phyloP scores from a whole-genome alignment of 164 flowering plant species.

The Piper longum region DNA sequence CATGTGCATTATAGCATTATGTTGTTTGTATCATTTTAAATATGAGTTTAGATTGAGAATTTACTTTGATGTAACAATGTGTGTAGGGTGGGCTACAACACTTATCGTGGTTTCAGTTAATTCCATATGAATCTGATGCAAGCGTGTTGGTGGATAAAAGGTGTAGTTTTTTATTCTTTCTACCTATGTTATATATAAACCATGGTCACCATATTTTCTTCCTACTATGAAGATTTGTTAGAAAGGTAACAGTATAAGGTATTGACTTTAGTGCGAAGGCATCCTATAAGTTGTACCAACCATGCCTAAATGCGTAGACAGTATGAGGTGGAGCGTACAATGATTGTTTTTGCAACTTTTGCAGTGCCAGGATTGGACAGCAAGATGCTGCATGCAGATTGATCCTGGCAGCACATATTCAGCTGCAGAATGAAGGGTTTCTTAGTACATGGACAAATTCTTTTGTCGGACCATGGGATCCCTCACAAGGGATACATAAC shows the following conservation, averaged over 20 bases:
- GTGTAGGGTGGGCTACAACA: constrained; percentile 80
- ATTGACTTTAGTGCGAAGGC: neutral
- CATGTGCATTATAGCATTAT: too few species aligned
- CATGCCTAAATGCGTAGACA: too few species aligned
- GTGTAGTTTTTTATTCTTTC: constrained; percentile 16
- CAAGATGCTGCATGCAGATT: constrained; percentile 59
- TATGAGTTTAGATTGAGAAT: neutral
- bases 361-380: constrained; percentile 50
- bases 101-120: constrained; percentile 96
- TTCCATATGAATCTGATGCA: constrained; percentile 65
- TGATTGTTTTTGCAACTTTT: constrained; percentile 2
- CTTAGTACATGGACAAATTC: constrained; percentile 95
- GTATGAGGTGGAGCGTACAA: neutral
- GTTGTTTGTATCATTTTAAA: neutral
- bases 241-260: neutral
- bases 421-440: constrained; percentile 78
- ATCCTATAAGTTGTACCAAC: neutral
- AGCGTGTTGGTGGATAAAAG: constrained; percentile 48
- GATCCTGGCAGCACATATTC: constrained; percentile 78
- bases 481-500: constrained; percentile 93
- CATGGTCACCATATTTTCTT: too few species aligned
- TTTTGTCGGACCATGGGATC: constrained; percentile 99
- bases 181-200: neutral
- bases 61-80: neutral
- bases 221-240: neutral